Evolutionary conservation across 2,329 filamentous ascomycete genomes (phyloP).

Genomic region (Stromatinia cepivora): DNA sequence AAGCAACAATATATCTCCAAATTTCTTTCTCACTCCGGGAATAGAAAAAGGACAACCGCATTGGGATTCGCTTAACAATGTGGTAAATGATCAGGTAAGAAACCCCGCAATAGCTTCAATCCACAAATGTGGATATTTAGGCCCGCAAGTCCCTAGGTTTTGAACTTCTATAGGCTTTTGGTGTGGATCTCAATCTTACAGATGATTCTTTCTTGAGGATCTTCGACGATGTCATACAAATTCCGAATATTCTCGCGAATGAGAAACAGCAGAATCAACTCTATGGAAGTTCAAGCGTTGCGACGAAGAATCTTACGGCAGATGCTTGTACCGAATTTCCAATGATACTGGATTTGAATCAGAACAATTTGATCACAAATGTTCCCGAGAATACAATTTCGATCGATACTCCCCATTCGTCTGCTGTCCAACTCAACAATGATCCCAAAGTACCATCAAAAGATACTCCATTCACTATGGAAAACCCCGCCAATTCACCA

Average conservation of each 20-base stretch:
- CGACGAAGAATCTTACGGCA: neutral
- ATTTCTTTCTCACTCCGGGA: neutral
- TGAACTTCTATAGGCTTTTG: conserved; percentile 4
- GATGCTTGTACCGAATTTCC: too few relatives aligned
- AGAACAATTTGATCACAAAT: neutral
- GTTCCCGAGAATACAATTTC: neutral
- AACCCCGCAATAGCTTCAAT: neutral
- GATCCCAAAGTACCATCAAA: neutral
- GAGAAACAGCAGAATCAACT: neutral
- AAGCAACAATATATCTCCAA: neutral
- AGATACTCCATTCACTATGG: neutral
- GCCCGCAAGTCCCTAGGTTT: neutral
- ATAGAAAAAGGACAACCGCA: neutral
- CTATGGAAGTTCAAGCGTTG: neutral
- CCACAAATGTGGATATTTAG: neutral
- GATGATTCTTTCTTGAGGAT: neutral
- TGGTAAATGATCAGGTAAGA: conserved; percentile 6
- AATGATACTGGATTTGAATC: neutral
- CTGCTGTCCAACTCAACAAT: neutral
- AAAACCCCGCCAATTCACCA: neutral
- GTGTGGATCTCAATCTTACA: neutral
- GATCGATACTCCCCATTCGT: neutral
- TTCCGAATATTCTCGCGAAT: neutral
- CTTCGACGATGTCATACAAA: conserved; percentile 3
- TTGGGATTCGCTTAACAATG: neutral